These are phyloP conservation scores for Linum tenue DNA, from an alignment of 345 rosid species.

Conservation along the genomic window DNA sequence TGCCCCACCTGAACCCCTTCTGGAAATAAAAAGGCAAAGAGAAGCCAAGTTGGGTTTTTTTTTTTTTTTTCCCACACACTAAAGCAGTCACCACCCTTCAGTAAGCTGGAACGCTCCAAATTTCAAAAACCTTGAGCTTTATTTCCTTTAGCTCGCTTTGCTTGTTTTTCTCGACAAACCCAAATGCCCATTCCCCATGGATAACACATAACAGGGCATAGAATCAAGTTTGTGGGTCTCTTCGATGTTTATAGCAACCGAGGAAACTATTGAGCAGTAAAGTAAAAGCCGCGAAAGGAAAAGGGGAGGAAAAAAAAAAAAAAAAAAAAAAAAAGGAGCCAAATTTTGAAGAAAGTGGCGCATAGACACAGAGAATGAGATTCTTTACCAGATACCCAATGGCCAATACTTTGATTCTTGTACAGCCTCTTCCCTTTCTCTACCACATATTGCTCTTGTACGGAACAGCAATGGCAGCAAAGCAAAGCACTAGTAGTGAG, in stretches of 20 bases:
- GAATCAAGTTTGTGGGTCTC: not conserved
- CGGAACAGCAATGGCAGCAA: not conserved
- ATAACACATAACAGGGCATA: not conserved
- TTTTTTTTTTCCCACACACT: not conserved
- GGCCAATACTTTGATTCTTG: not conserved
- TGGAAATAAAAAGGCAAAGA: not conserved
- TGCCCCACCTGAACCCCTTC: not conserved
- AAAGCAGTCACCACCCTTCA: too few relatives aligned
- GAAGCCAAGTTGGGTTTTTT: not conserved
- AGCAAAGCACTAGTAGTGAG: not conserved
- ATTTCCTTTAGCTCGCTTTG: not conserved
- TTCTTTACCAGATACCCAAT: not conserved
- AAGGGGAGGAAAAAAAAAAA: not conserved
- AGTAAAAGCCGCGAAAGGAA: not conserved
- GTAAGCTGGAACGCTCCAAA: not conserved
- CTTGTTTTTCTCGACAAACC: not conserved
- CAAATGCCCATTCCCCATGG: not conserved
- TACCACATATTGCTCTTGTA: not conserved
- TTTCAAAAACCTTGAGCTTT: not conserved
- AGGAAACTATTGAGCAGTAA: not conserved
- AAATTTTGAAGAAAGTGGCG: too few relatives aligned
- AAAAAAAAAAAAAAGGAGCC: too few relatives aligned
- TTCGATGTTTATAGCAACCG: not conserved
- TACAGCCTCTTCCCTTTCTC: not conserved
- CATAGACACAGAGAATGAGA: not conserved